Base-by-base conservation (phyloP, 225 moss, liverwort and hornwort species). In the Polytrichum formosum region DNA sequence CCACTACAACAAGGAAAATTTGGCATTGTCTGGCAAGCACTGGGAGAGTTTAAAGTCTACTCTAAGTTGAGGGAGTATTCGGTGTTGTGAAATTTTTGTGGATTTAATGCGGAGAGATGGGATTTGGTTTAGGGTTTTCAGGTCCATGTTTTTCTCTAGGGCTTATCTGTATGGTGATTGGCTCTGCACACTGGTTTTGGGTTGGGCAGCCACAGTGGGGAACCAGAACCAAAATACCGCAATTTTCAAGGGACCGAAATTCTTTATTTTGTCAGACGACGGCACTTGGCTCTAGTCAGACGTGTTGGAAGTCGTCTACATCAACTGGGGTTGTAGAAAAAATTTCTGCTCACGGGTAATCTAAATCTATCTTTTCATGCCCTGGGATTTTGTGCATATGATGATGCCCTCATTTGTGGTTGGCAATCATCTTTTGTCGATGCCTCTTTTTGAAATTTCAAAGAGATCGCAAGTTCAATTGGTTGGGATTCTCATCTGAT, bases 261-360 rank as follows among this genome's bases (percentile, higher is more conserved):
- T 54, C 53, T 56, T 37, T 67, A 1, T 63, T 64, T 78, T 70
- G 74, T 55, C 54, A 70, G 72, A 67, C 53, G 64, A 53, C 64
- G 66, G 70, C 68, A 21, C 21, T 58, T 35, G 66, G 67, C 54
- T 73, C 59, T 61, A 33, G 55, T 69, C 75, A 68, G 21, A 81
- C 61, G 70, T 67, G 74, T 29, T 84, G 72, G 69, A 72, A 74
- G 29, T 71, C 76, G 16, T 69, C 68, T 76, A 62, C 65, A 22
- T 69, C 81, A 46, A 71, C 67, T 26, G 84, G 75, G 23, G 60
- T 74, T 67, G 61, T 70, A 18, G 72, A 84, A 74, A 79, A 67
- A 46, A 54, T 70, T 53, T 65, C 77, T 28, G 69, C 56, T 72
- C 69, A 65, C 70, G 79, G 83, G 87, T 87, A 79, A 19, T 23